Base-by-base conservation (phyloP, 2,329 filamentous ascomycete genomes). In the Neonectria hederae region DNA sequence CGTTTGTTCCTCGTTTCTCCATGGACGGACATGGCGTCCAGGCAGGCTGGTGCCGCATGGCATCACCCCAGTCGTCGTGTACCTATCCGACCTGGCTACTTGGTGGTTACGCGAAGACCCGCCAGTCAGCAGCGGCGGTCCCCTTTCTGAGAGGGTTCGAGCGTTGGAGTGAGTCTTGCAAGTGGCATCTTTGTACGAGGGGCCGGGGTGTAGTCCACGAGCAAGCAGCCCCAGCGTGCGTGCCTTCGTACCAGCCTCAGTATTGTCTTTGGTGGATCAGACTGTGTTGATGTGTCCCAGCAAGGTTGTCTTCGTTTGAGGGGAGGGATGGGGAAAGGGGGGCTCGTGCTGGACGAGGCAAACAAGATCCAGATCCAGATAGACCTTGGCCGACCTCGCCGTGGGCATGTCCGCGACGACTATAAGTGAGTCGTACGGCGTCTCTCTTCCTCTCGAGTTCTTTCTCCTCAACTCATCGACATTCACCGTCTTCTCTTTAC, bases 111-210 rank as follows among this genome's bases (percentile, higher is more conserved):
- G 24, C 61, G 38, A 52, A 45, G 32, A 26, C 38, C 48, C 19
- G 57, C 57, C 22, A 35, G 22, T 22, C 19, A 43, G 26, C 35
- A 22, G 48, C 24, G 30, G 48, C 26, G 24, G 14, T 59, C 57
- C 38, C 49, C 57, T 59, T 24, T 53, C 10, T 28, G 30, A 40
- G 21, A 21, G 35, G 40, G 24, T 35, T 57, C n/a, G 57, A 54
- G 22, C 32, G 60, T 63, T 69, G 61, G 59, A 63, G 56, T 40
- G 49, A 56, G 65, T 58, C 61, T 54, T 55, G 63, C 51, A 59
- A 65, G 24, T 73, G 72, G 65, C 72, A 67, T 68, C 59, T 70
- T 62, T 69, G 72, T 74, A 62, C 65, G 52, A 73, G 64, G 67
- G 54, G 59, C 43, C 28, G 22, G 59, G 30, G 58, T 68, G 22